These are phyloP conservation scores for Forsythia suspensa DNA, from an alignment of 257 asterid species.

Conservation along the genomic window DNA sequence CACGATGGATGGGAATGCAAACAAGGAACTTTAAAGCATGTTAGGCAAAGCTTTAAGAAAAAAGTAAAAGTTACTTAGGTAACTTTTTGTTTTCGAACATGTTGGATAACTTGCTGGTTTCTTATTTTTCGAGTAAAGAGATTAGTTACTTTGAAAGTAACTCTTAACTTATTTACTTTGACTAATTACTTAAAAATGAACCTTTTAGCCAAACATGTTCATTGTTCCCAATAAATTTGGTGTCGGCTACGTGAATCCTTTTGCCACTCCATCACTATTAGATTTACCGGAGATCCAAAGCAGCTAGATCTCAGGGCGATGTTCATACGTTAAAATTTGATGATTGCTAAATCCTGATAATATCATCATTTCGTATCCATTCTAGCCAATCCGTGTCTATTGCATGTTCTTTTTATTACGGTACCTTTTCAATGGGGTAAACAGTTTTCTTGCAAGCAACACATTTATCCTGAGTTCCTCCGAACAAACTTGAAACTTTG, in stretches of 20 bases:
- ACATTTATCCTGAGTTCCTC: slow-evolving; percentile 81
- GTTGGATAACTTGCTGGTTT: background rate
- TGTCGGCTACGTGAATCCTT: background rate
- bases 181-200: background rate
- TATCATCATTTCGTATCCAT: background rate
- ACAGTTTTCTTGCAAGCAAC: slow-evolving; percentile 71
- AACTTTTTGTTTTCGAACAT: background rate
- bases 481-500: slow-evolving; percentile 64
- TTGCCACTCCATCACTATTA: background rate
- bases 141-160: background rate
- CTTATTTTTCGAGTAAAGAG: too few species aligned
- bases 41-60: background rate
- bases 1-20: background rate
- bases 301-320: background rate
- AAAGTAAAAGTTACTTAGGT: background rate
- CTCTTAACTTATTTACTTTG: background rate
- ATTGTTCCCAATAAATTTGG: background rate
- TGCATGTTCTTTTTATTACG: background rate
- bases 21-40: background rate
- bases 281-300: background rate
- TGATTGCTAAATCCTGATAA: background rate
- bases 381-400: background rate
- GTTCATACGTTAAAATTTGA: background rate
- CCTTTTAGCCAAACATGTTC: background rate
- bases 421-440: slow-evolving; percentile 80